Conservation (phyloP, 192 early-diverging fungal species). For the Gorgonomyces haynaldii region DNA sequence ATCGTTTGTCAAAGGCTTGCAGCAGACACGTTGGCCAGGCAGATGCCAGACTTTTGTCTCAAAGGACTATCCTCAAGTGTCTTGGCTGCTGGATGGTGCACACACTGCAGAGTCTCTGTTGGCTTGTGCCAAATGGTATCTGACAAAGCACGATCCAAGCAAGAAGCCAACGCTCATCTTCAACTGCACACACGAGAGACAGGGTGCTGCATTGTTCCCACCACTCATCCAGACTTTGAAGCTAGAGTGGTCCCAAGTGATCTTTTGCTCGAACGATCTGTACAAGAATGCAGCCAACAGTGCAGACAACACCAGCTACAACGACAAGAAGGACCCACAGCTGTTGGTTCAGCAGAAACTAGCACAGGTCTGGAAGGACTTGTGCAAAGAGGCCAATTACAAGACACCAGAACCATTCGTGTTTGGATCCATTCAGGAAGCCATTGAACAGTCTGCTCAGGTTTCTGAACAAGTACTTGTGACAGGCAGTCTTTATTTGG, state of each 20-base stretch:
- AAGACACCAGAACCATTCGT: constrained; percentile 21
- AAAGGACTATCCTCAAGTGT: constrained; percentile 30
- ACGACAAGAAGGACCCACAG: constrained; percentile 13
- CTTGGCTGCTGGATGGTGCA: constrained; percentile 87
- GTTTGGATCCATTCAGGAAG: constrained; percentile 50
- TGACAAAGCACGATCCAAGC: constrained; percentile 4
- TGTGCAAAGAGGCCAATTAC: constrained; percentile 12
- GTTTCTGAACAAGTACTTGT: constrained; percentile 52
- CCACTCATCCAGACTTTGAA: constrained; percentile 37
- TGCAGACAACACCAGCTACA: constrained; percentile 21
- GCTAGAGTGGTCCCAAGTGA: constrained; percentile 46
- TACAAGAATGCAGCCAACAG: constrained; percentile 10
- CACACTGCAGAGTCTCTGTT: constrained; percentile 81
- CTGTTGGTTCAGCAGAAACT: constrained; percentile 53
- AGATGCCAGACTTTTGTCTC: constrained; percentile 63
- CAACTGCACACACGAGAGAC: constrained; percentile 72
- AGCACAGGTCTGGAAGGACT: constrained; percentile 40
- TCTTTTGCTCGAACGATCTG: constrained; percentile 71
- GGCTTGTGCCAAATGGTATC: constrained; percentile 46
- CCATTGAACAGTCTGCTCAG: constrained; percentile 28
- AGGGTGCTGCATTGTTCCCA: constrained; percentile 51
- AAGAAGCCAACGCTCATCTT: constrained; percentile 62
- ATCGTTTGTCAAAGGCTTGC: constrained; percentile 54
- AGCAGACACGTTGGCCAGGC: constrained; percentile 70
- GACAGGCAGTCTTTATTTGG: constrained; percentile 86